phyloP scores from a whole-genome alignment of 371 early-diverging fungal genomes.

The Mortierella sp. region DNA sequence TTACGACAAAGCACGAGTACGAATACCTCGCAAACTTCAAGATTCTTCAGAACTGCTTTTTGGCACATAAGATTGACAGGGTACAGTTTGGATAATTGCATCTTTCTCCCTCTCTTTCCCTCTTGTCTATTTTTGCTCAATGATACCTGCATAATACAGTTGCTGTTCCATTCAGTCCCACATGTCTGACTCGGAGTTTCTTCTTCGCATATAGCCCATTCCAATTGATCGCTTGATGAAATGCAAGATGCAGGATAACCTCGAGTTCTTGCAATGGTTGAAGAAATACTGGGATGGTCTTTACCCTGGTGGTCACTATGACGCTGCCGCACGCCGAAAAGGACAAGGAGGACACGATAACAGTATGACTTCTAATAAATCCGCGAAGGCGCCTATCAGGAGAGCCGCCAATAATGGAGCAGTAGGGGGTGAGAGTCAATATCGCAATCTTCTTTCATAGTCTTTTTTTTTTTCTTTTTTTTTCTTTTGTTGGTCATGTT shows the following conservation, averaged over 20 bases:
- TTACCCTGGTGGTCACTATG: slow-evolving; percentile 87
- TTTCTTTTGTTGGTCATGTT: no score
- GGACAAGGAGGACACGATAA: slow-evolving; percentile 33
- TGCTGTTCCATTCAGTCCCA: no score
- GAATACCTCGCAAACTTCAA: slow-evolving; percentile 88
- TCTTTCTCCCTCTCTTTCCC: neutral
- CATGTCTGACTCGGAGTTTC: neutral
- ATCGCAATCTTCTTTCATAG: neutral
- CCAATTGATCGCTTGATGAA: slow-evolving; percentile 90
- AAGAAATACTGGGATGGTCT: slow-evolving; percentile 90
- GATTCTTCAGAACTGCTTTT: slow-evolving; percentile 78
- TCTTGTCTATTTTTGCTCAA: neutral
- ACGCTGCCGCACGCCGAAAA: slow-evolving; percentile 84
- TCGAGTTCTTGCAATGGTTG: slow-evolving; percentile 96
- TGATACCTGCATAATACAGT: no score
- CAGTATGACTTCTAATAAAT: slow-evolving; percentile 23
- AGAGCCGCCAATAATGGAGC: slow-evolving; percentile 27
- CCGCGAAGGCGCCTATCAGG: slow-evolving; percentile 21
- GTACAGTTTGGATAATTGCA: slow-evolving; percentile 19
- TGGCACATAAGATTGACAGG: slow-evolving; percentile 74
- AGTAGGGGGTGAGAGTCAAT: slow-evolving; percentile 1
- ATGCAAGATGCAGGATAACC: slow-evolving; percentile 96
- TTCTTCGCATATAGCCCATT: slow-evolving; percentile 65
- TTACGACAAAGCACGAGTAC: slow-evolving; percentile 83
- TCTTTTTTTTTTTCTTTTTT: neutral